Conservation (phyloP, 2,329 filamentous ascomycete species). For the Xylariaceae sp. region DNA sequence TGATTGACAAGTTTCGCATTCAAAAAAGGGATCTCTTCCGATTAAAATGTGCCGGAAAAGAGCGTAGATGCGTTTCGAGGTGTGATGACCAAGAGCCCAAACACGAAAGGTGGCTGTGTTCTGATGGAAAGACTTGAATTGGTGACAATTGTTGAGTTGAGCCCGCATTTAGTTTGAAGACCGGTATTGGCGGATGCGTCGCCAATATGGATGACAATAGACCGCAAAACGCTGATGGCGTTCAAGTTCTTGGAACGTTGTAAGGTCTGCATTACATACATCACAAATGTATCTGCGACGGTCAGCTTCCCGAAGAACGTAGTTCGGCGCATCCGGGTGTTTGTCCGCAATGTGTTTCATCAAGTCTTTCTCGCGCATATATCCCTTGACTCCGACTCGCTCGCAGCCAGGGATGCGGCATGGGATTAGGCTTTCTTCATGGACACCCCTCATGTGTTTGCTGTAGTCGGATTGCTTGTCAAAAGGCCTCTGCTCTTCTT, state of each 20-base stretch:
- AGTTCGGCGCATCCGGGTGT: conserved; percentile 17
- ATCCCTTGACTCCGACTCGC: conserved; percentile 23
- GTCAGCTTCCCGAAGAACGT: neutral
- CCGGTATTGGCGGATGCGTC: too few species aligned
- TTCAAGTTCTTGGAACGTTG: neutral
- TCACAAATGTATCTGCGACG: neutral
- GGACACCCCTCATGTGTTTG: conserved; percentile 36
- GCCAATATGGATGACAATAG: too few species aligned
- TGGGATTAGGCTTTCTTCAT: conserved; percentile 33
- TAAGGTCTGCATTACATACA: neutral
- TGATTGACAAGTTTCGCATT: too few species aligned
- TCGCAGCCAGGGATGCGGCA: conserved; percentile 32
- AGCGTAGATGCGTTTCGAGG: too few species aligned
- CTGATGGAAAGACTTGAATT: too few species aligned
- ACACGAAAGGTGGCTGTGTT: too few species aligned
- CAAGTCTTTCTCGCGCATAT: conserved; percentile 22
- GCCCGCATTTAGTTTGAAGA: too few species aligned
- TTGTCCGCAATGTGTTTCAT: conserved; percentile 24
- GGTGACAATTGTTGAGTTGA: too few species aligned
- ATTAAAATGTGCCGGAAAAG: too few species aligned
- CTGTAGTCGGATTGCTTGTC: conserved; percentile 27
- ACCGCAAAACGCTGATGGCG: too few species aligned
- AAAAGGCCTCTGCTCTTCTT: conserved; percentile 15
- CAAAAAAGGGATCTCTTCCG: too few species aligned
- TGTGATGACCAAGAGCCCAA: too few species aligned